phyloP scores from a whole-genome alignment of 148 eudicot species.

The Camellia lanceoleosa region DNA sequence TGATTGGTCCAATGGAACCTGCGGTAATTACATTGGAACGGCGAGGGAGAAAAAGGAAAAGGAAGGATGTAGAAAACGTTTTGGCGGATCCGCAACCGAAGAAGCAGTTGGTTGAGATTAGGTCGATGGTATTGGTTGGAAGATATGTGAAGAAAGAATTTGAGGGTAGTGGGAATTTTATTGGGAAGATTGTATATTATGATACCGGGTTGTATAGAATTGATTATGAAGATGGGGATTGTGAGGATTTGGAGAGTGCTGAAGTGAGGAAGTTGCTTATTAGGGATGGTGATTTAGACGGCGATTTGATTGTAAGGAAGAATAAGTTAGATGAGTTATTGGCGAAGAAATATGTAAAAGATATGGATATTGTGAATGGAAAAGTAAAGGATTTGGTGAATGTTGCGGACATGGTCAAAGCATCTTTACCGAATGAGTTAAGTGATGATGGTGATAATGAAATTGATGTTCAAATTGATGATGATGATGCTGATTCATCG shows the following conservation, averaged over 20 bases:
- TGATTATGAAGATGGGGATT: constrained; percentile 93
- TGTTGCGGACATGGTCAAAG: constrained; percentile 13
- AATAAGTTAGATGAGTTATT: constrained; percentile 53
- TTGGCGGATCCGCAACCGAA: constrained; percentile 29
- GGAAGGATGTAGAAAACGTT: constrained; percentile 32
- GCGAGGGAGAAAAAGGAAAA: constrained; percentile 62
- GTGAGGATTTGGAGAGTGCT: constrained; percentile 71
- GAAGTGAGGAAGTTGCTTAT: constrained; percentile 58
- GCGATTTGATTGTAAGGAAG: constrained; percentile 54
- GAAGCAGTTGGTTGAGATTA: constrained; percentile 39
- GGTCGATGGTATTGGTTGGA: constrained; percentile 53
- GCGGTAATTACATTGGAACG: constrained; percentile 42
- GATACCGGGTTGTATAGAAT: constrained; percentile 77
- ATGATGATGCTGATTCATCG: constrained; percentile 35
- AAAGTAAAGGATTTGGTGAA: background rate
- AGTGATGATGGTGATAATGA: constrained; percentile 32
- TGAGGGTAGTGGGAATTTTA: constrained; percentile 52
- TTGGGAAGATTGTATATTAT: constrained; percentile 67
- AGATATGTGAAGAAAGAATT: constrained; percentile 81
- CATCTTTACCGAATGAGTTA: background rate
- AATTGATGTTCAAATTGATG: constrained; percentile 27
- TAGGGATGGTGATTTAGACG: constrained; percentile 42
- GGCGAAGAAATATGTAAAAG: constrained; percentile 23
- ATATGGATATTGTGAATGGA: background rate
- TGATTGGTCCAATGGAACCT: constrained; percentile 41